phyloP scores from a whole-genome alignment of 2,329 filamentous ascomycete species.

The Zarea fungicola region DNA sequence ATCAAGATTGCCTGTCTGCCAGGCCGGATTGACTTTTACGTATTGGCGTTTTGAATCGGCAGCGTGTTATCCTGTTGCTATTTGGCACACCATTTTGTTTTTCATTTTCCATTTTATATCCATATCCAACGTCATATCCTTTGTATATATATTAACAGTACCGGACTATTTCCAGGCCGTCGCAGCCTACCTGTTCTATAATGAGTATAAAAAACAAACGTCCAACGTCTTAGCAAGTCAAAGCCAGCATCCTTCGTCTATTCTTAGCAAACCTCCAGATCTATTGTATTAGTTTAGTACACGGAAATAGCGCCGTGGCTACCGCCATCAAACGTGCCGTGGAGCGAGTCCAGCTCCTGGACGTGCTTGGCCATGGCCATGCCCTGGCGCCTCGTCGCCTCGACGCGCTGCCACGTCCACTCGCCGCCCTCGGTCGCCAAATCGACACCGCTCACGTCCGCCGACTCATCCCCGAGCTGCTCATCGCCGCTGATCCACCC shows the following conservation, averaged over 20 bases:
- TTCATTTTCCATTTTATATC: too few species aligned
- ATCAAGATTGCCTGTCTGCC: too few species aligned
- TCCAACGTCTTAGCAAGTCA: too few species aligned
- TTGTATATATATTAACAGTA: constrained; percentile 7
- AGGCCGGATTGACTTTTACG: too few species aligned
- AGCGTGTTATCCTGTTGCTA: too few species aligned
- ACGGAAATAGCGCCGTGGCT: constrained; percentile 45
- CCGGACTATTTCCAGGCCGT: neutral
- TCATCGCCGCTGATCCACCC: constrained; percentile 51
- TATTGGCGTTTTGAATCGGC: too few species aligned
- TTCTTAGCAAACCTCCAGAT: too few species aligned
- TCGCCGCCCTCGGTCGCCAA: constrained; percentile 29
- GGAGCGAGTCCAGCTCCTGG: constrained; percentile 49
- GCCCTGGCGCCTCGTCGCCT: constrained; percentile 50
- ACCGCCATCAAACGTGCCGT: constrained; percentile 49
- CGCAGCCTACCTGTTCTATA: constrained; percentile 7
- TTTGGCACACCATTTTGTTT: too few species aligned
- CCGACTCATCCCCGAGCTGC: constrained; percentile 35
- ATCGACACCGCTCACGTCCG: constrained; percentile 32
- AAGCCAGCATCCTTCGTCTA: too few species aligned
- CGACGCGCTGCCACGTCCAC: constrained; percentile 56
- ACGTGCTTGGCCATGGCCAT: constrained; percentile 52
- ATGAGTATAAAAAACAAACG: neutral
- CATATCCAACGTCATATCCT: neutral
- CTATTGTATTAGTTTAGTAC: constrained; percentile 42